Base-by-base conservation (phyloP, 768 basidiomycete genomes). In the Naematelia aurantialba region DNA sequence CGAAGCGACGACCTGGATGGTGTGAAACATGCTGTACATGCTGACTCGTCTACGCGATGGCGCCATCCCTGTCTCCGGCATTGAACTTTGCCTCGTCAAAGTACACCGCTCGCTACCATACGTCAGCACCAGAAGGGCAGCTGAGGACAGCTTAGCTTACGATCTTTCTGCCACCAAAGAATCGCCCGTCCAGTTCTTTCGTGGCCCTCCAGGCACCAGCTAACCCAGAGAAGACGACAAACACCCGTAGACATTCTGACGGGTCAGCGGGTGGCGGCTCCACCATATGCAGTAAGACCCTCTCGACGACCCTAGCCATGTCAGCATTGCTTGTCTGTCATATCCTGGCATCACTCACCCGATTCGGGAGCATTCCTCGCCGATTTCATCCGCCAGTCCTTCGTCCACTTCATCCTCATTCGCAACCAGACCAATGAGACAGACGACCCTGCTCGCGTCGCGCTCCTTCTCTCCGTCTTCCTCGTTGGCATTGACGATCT, bases 141-240 rank as follows among this genome's bases (percentile, higher is more conserved):
- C 24, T 34, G 25, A 22, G 52, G 21, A 22, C 13, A 17, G 1
- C 5, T 11, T 10, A 30, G 65, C 72, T 69, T 26, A 70, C 72
- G 27, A 94, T 89, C 14, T 83, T 82, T 63, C 87, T 82, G 10
- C 94, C 94, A 12, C 89, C 92, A 71, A 97, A 98, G 73, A 84
- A 94, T 26, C 93, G 82, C 21, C 91, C 94, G 68, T 98, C 91
- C 53, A 97, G 81, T 74, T 94, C 91, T 49, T 91, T 84, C 1
- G 93, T 89, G 0, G 91, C 92, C 77, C 91, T 90, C 93, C 92
- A 98, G 4, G 93, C 94, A 11, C 91, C 94, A 0, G 83, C 92
- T 3, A 89, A 89, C 1, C 93, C 94, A 0, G 86, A 85, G 69
- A 94, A 98, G 53, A 89, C 79, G 14, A 97, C 87, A 72, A 96